phyloP scores from a whole-genome alignment of 2,329 filamentous ascomycete species.

The Monosporascus ibericus region DNA sequence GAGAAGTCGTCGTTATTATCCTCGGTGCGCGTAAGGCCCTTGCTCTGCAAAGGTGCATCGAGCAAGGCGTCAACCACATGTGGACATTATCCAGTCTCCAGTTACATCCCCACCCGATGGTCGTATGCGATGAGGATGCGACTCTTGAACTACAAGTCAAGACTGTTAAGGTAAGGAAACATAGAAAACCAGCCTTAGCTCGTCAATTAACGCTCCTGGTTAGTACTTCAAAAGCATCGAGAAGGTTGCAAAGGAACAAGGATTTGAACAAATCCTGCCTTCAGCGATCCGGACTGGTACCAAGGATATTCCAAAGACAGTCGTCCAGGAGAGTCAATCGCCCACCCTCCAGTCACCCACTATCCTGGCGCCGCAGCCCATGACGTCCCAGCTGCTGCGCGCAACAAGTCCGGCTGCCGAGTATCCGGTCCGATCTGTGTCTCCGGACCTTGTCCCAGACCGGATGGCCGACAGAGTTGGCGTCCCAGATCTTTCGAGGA shows the following conservation, averaged over 20 bases:
- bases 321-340: constrained; percentile 37
- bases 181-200: not conserved
- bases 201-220: constrained; percentile 1
- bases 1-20: constrained; percentile 78
- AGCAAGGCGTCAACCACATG: constrained; percentile 82
- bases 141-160: constrained; percentile 68
- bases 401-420: constrained; percentile 46
- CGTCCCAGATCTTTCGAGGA: constrained; percentile 35
- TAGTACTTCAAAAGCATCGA: constrained; percentile 69
- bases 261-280: constrained; percentile 52
- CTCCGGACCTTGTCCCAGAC: constrained; percentile 56
- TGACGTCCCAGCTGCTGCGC: constrained; percentile 48
- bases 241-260: constrained; percentile 50
- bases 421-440: constrained; percentile 48
- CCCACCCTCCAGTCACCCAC: constrained; percentile 31
- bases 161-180: constrained; percentile 52
- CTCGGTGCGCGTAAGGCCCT: constrained; percentile 75
- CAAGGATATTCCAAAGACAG: constrained; percentile 28
- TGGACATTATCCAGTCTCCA: constrained; percentile 82
- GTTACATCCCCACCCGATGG: constrained; percentile 73
- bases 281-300: constrained; percentile 50
- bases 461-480: constrained; percentile 54
- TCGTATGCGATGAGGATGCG: constrained; percentile 78
- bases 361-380: constrained; percentile 48
- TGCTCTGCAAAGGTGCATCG: constrained; percentile 73